Conservation (phyloP, 495 filamentous ascomycete species). For the Penicillium parvum region DNA sequence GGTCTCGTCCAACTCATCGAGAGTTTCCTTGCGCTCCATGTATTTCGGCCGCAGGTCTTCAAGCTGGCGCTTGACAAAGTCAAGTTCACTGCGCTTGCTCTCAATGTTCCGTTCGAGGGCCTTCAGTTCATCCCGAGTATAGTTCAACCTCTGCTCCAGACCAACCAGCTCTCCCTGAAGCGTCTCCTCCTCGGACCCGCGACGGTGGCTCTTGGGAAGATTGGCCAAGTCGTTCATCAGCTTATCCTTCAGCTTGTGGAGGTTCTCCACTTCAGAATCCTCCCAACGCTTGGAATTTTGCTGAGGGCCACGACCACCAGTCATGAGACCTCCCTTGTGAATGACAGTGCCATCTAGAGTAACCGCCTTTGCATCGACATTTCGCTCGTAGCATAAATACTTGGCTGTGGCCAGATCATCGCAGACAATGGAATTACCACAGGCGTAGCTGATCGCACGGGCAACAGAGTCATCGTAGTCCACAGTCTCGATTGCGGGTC, state of each 20-base stretch:
- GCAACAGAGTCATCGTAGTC: conserved; percentile 85
- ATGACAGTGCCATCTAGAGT: conserved; percentile 90
- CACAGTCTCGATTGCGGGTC: conserved; percentile 92
- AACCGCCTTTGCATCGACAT: conserved; percentile 88
- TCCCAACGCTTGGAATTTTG: conserved; percentile 79
- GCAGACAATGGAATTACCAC: conserved; percentile 93
- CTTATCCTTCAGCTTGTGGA: conserved; percentile 67
- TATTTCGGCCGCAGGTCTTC: conserved; percentile 74
- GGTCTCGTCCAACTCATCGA: conserved; percentile 60
- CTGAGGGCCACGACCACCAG: conserved; percentile 77
- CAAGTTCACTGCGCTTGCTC: conserved; percentile 79
- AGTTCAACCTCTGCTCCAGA: conserved; percentile 71
- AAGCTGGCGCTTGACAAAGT: conserved; percentile 65
- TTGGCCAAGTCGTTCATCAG: conserved; percentile 65
- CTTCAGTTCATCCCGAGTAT: conserved; percentile 69
- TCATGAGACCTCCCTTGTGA: conserved; percentile 97
- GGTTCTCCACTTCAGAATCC: conserved; percentile 79
- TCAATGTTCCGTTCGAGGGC: conserved; percentile 80
- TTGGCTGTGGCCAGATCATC: conserved; percentile 83
- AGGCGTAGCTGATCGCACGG: conserved; percentile 89
- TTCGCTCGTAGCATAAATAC: conserved; percentile 78
- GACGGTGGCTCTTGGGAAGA: conserved; percentile 70
- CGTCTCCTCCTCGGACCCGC: conserved; percentile 70
- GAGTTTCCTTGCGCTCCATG: conserved; percentile 59
- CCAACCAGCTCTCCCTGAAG: conserved; percentile 75